Base-by-base conservation (phyloP, 805 yeast species). In the Metschnikowia kunwiensis region DNA sequence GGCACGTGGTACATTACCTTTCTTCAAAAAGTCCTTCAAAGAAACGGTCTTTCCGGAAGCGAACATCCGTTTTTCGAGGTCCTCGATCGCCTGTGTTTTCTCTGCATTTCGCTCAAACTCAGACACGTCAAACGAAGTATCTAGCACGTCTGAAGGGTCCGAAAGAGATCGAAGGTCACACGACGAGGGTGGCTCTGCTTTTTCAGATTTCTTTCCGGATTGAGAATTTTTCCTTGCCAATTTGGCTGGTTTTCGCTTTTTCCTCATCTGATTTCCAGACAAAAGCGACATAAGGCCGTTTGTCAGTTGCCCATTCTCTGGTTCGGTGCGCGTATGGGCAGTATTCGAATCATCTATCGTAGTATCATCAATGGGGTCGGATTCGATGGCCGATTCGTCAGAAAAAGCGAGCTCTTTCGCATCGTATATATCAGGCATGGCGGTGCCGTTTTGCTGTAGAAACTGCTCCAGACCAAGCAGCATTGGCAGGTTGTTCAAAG, bases 381-480 rank as follows among this genome's bases (percentile, higher is more conserved):
- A 16, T 5, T 36, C 27, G 9, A 22, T 25, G 13, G 17, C 32
- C 15, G 31, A 28, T 12, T 7, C 26, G 12, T 24, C 26, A 8
- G 26, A n/a, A n/a, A n/a, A n/a, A n/a, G n/a, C n/a, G n/a, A n/a
- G n/a, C n/a, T n/a, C n/a, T n/a, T n/a, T n/a, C n/a, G n/a, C n/a
- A n/a, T n/a, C n/a, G n/a, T n/a, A n/a, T n/a, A n/a, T n/a, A n/a
- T n/a, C n/a, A n/a, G n/a, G n/a, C n/a, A n/a, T n/a, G n/a, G n/a
- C n/a, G n/a, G n/a, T n/a, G n/a, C n/a, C n/a, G n/a, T n/a, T n/a
- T n/a, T n/a, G n/a, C n/a, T n/a, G n/a, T 12, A 42, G 22, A 29
- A 21, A 42, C 28, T 32, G 43, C 32, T 44, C 46, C 49, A 42
- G 49, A 20, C 49, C 46, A 23, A 30, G 28, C 34, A 44, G 41